Conservation (phyloP, 208 protist species). For the Trypanosoma avium region DNA sequence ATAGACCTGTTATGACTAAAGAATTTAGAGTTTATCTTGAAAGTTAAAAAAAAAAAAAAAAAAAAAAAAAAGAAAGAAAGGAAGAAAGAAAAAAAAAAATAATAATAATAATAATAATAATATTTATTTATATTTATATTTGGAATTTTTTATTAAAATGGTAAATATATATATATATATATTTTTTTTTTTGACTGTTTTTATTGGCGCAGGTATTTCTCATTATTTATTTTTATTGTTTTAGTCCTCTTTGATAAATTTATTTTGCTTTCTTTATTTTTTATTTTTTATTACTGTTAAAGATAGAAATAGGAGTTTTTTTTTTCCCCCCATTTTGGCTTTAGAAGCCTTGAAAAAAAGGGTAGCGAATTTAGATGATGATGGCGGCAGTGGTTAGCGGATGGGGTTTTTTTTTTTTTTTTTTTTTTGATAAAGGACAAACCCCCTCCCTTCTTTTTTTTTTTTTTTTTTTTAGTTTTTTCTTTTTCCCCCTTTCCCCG, state of each 20-base stretch:
- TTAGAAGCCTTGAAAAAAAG: no score
- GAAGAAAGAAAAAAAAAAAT: slow-evolving; percentile 6
- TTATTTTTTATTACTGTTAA: not conserved
- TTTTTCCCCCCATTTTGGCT: not conserved
- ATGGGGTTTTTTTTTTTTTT: not conserved
- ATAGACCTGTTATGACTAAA: slow-evolving; percentile 69
- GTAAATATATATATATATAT: no score
- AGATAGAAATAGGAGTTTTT: not conserved
- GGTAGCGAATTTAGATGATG: no score
- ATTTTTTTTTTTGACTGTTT: no score
- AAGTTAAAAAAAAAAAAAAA: slow-evolving; percentile 27
- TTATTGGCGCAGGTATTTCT: no score
- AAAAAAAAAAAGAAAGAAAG: slow-evolving; percentile 3
- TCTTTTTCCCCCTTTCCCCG: not conserved
- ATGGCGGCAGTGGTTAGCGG: no score
- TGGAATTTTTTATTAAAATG: no score
- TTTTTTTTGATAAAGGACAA: not conserved
- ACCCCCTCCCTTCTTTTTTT: no score
- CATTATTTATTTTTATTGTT: no score
- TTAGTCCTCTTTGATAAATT: no score
- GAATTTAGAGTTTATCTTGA: slow-evolving; percentile 80
- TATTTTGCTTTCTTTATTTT: no score
- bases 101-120: not conserved
- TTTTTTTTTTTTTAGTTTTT: not conserved
- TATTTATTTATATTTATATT: not conserved